Evolutionary conservation across 2,329 filamentous ascomycete species (phyloP).

Genomic region (Drechmeria coniospora): DNA sequence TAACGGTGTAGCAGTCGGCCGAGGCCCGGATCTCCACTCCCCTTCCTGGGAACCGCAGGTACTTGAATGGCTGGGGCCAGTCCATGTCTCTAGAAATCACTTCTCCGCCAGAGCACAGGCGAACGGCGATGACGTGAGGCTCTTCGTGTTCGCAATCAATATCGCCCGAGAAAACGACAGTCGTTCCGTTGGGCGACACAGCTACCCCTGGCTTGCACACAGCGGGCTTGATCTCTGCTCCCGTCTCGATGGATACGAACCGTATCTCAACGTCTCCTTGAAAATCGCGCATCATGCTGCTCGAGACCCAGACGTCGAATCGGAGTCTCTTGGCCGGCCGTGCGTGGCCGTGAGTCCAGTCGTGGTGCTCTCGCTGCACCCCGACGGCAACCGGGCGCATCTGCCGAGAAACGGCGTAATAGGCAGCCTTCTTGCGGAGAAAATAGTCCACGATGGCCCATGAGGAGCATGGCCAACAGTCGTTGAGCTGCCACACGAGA

Average conservation of each 20-base stretch:
- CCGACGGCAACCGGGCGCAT: constrained; percentile 44
- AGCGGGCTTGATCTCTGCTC: constrained; percentile 16
- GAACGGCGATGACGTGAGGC: constrained; percentile 31
- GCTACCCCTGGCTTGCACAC: constrained; percentile 11
- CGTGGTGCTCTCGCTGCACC: constrained; percentile 27
- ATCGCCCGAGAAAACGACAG: constrained; percentile 15
- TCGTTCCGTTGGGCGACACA: constrained; percentile 20
- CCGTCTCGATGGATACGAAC: constrained; percentile 26
- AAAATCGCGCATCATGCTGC: constrained; percentile 11
- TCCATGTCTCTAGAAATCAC: constrained; percentile 32
- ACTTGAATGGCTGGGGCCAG: constrained; percentile 50
- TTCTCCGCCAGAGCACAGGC: constrained; percentile 19
- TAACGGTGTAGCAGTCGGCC: constrained; percentile 11
- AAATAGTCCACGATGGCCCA: constrained; percentile 52
- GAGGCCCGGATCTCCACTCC: constrained; percentile 17
- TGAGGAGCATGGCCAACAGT: constrained; percentile 52
- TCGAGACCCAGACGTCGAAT: constrained; percentile 30
- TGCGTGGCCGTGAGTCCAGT: constrained; percentile 30
- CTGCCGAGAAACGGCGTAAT: constrained; percentile 35
- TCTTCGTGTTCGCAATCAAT: constrained; percentile 22
- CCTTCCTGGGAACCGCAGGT: constrained; percentile 33
- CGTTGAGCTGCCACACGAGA: constrained; percentile 55
- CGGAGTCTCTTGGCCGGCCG: constrained; percentile 15
- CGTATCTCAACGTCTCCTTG: constrained; percentile 16
- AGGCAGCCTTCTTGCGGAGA: constrained; percentile 47